Percentiles rank a stretch among this genome's conserved stretches.
Evolutionary conservation across 73 alveolate species (phyloP).

Genomic region (Stentor coeruleus): DNA sequence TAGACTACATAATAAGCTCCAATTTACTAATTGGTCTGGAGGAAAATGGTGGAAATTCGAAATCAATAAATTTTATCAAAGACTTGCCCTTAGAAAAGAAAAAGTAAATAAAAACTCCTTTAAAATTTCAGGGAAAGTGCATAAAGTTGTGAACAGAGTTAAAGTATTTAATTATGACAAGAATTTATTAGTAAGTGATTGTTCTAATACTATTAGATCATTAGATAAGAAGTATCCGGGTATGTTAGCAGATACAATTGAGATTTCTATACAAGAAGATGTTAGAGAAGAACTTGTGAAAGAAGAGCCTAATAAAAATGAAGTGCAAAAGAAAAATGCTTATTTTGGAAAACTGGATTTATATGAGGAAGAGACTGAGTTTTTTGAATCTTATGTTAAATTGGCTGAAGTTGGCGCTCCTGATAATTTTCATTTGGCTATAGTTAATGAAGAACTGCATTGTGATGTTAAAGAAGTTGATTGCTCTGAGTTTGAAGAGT

Average conservation of each 20-base stretch:
- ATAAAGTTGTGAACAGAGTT: background rate
- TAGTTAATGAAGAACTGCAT: background rate
- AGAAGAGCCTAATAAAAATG: too few species aligned
- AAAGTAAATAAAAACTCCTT: background rate
- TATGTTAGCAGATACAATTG: background rate
- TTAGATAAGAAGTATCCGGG: background rate
- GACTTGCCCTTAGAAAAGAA: background rate
- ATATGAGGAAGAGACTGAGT: background rate
- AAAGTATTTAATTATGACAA: background rate
- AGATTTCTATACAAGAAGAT: background rate
- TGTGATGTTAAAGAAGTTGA: background rate
- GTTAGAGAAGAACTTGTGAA: background rate
- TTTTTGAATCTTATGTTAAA: background rate
- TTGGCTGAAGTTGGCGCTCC: background rate
- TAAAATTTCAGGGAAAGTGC: background rate
- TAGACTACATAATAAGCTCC: conserved; percentile 19
- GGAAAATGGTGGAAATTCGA: conserved; percentile 59
- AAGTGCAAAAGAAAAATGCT: background rate
- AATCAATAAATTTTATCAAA: background rate
- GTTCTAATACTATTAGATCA: background rate
- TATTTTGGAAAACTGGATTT: too few species aligned
- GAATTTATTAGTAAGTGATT: too few species aligned
- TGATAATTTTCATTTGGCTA: background rate
- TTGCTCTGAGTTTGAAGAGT: background rate
- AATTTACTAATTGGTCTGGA: background rate